Conservation (phyloP, 2,329 filamentous ascomycete genomes). For the Microcera coccophila region DNA sequence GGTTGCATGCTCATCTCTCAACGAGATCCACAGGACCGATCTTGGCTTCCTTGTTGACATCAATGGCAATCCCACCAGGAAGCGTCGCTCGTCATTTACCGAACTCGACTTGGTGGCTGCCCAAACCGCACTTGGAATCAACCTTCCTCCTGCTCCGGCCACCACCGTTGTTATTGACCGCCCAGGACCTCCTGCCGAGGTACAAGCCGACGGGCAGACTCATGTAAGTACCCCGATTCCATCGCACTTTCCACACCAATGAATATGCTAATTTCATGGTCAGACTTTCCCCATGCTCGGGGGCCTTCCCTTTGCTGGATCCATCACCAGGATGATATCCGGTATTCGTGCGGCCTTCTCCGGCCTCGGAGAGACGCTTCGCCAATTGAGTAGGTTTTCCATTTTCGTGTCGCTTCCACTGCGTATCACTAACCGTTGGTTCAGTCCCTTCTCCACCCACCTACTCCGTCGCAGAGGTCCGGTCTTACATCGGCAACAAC, state of each 20-base stretch:
- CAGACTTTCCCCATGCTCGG: constrained; percentile 20
- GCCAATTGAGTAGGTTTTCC: constrained; percentile 21
- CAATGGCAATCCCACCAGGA: constrained; percentile 29
- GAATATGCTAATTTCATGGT: not conserved
- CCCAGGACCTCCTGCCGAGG: constrained; percentile 6
- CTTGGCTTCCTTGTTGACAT: too few relatives aligned
- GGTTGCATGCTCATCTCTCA: too few relatives aligned
- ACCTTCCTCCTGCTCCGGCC: constrained; percentile 1
- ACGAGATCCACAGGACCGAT: too few relatives aligned
- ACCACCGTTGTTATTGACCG: constrained; percentile 17
- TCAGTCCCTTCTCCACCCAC: constrained; percentile 24
- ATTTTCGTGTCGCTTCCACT: not conserved
- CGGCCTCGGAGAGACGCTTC: constrained; percentile 24
- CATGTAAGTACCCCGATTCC: not conserved
- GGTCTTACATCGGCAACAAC: constrained; percentile 17
- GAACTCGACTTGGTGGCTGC: constrained; percentile 31
- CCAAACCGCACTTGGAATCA: constrained; percentile 16
- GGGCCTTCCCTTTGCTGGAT: constrained; percentile 15
- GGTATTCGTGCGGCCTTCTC: constrained; percentile 24
- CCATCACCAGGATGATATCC: constrained; percentile 30
- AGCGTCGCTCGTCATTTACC: constrained; percentile 28
- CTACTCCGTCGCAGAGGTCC: constrained; percentile 23
- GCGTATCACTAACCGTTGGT: constrained; percentile 3
- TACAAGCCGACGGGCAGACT: too few relatives aligned
- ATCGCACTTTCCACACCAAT: not conserved